Conservation (phyloP, 345 rosid species). For the Eucalyptus viminalis region DNA sequence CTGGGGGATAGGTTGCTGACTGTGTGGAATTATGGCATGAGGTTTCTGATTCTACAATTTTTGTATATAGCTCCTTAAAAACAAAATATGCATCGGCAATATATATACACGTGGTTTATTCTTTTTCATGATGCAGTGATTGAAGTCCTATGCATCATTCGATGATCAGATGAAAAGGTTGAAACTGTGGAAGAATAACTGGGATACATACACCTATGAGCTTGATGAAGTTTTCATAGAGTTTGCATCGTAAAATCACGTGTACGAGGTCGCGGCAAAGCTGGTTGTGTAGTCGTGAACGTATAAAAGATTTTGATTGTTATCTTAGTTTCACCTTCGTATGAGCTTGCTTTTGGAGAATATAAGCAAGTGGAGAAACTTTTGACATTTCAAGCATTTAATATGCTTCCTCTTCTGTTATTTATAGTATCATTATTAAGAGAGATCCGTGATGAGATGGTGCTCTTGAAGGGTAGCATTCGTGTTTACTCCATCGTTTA, state of each 20-base stretch:
- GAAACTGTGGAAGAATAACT: slow-evolving; percentile 86
- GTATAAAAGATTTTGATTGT: not conserved
- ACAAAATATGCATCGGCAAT: too few species aligned
- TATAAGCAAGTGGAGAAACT: not conserved
- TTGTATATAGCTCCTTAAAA: not conserved
- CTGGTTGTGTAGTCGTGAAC: slow-evolving; percentile 82
- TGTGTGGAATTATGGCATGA: slow-evolving; percentile 92
- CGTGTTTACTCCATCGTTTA: not conserved
- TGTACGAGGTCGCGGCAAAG: slow-evolving; percentile 86
- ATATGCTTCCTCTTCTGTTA: not conserved
- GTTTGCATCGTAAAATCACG: slow-evolving; percentile 90
- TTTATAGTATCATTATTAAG: not conserved
- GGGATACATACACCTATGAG: slow-evolving; percentile 94
- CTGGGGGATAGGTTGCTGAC: slow-evolving; percentile 72
- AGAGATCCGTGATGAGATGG: not conserved
- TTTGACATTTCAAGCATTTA: not conserved
- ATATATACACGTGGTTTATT: not conserved
- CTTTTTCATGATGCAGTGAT: not conserved
- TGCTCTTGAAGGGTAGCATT: not conserved
- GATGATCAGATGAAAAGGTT: slow-evolving; percentile 61
- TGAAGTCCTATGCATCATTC: too few species aligned
- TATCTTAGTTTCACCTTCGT: not conserved
- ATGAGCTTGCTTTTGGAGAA: not conserved
- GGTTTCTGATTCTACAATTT: slow-evolving; percentile 27
- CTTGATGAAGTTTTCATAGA: slow-evolving; percentile 94